phyloP scores from a whole-genome alignment of 768 basidiomycete species.

The Candolleomyces eurysporus region DNA sequence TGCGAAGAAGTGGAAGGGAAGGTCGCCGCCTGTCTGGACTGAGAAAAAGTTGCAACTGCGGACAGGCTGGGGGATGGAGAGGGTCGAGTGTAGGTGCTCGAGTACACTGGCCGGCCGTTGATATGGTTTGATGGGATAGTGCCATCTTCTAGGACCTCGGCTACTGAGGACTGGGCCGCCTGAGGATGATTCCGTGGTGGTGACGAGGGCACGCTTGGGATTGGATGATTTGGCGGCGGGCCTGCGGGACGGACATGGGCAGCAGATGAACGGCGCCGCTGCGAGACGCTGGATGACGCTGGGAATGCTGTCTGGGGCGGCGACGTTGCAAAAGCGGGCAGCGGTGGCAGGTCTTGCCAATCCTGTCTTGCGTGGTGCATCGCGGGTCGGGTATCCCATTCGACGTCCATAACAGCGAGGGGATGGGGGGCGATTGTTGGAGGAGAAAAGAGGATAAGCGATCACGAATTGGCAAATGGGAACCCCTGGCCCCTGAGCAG shows the following conservation, averaged over 20 bases:
- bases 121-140: constrained; percentile 23
- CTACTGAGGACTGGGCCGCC: constrained; percentile 11
- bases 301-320: constrained; percentile 19
- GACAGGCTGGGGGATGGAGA: constrained; percentile 48
- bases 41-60: constrained; percentile 62
- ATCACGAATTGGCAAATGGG: not conserved
- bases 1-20: constrained; percentile 16
- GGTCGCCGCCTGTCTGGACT: constrained; percentile 40
- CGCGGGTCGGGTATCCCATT: constrained; percentile 31
- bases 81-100: constrained; percentile 37
- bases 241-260: constrained; percentile 61
- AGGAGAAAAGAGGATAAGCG: not conserved
- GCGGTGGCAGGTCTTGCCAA: constrained; percentile 33
- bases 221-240: constrained; percentile 73
- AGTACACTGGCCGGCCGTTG: constrained; percentile 26
- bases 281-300: constrained; percentile 31
- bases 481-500: not conserved
- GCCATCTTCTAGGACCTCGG: constrained; percentile 21
- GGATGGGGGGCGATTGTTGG: not conserved
- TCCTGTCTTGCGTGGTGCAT: constrained; percentile 26
- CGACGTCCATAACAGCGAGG: constrained; percentile 33
- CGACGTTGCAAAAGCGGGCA: constrained; percentile 28
- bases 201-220: constrained; percentile 56
- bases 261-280: constrained; percentile 70
- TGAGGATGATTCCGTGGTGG: constrained; percentile 20